Conservation (phyloP, 106 monocot species). For the Ottelia alismoides region DNA sequence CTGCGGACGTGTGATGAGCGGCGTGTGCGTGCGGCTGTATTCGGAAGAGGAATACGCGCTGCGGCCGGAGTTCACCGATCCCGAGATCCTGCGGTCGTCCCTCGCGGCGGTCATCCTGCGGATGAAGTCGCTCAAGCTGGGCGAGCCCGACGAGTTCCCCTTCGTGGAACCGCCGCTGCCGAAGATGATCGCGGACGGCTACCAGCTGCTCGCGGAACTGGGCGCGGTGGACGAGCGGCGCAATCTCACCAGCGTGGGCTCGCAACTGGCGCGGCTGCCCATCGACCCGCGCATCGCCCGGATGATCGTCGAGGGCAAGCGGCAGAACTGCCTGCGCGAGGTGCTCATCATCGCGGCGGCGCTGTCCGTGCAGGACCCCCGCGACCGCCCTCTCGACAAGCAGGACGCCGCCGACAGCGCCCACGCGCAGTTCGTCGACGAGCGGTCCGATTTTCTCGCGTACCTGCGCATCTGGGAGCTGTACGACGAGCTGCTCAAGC, state of each 20-base stretch:
- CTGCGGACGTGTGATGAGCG: neutral
- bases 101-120: slow-evolving; percentile 3
- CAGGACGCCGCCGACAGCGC: neutral
- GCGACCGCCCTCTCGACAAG: slow-evolving; percentile 2
- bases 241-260: neutral
- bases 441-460: neutral
- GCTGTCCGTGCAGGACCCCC: slow-evolving; percentile 1
- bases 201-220: neutral
- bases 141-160: neutral
- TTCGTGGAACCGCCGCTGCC: neutral
- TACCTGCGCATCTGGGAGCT: slow-evolving; percentile 5
- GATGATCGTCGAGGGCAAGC: neutral
- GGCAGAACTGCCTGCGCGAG: neutral
- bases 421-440: neutral
- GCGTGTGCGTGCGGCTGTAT: neutral
- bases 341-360: neutral
- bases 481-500: too few relatives aligned
- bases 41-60: neutral
- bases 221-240: neutral
- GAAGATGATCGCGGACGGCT: neutral
- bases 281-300: slow-evolving; percentile 2
- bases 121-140: slow-evolving; percentile 1
- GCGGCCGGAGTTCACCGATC: slow-evolving; percentile 1
- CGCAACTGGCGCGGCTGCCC: neutral
- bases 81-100: neutral